A percentile compares a stretch with the other conserved stretches of the same genome.
Evolutionary conservation across 78 protist species (phyloP).

Genomic region (Dictyostelium capitatum): DNA sequence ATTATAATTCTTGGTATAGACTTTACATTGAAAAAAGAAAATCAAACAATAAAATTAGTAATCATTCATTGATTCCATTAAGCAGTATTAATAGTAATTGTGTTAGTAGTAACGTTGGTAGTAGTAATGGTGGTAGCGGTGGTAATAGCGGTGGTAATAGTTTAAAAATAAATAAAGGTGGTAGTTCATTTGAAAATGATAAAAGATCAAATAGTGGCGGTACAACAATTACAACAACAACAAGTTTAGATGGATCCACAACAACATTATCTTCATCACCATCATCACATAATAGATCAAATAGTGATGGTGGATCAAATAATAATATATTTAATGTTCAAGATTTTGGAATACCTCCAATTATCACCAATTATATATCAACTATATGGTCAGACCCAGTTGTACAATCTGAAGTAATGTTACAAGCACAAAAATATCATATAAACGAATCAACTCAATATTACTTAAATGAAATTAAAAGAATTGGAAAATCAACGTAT

Average conservation of each 20-base stretch:
- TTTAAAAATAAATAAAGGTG: neutral
- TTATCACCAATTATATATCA: constrained; percentile 42
- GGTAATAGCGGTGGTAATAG: neutral
- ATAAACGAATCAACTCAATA: constrained; percentile 56
- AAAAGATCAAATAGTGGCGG: neutral
- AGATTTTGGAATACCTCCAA: constrained; percentile 47
- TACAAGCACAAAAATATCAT: constrained; percentile 59
- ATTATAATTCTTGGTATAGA: constrained; percentile 32
- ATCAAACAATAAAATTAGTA: neutral
- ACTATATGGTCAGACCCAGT: constrained; percentile 57
- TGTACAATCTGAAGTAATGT: constrained; percentile 53
- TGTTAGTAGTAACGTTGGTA: neutral
- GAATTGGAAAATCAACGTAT: constrained; percentile 44
- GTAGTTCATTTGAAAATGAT: neutral
- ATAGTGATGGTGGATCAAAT: constrained; percentile 8
- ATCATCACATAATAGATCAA: constrained; percentile 1
- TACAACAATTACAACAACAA: neutral
- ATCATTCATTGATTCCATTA: constrained; percentile 6
- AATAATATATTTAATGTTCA: constrained; percentile 37
- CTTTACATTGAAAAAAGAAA: constrained; percentile 28
- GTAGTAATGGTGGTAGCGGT: neutral
- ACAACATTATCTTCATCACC: too few relatives aligned
- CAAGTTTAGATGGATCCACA: constrained; percentile 13
- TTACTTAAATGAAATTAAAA: constrained; percentile 57
- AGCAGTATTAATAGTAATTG: neutral